phyloP scores from a whole-genome alignment of 306 rosid species.

The barrel medic (Medicago truncatula) region MtrunA17r5.0-ANR NC_053046.1:9011001-9011500 shows the following conservation, averaged over 20 bases:
- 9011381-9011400: constrained; percentile 77
- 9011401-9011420: constrained; percentile 80
- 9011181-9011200: not conserved
- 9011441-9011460: constrained; percentile 64
- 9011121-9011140: no score
- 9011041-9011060: no score
- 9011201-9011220: not conserved
- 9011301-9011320: no score
- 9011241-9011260: not conserved
- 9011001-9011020: no score
- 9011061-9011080: no score
- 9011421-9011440: constrained; percentile 83
- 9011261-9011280: not conserved
- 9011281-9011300: not conserved
- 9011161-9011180: no score
- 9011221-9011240: not conserved
- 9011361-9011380: constrained; percentile 77
- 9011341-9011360: constrained; percentile 62
- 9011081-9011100: no score
- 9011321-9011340: constrained; percentile 37
- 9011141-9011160: no score
- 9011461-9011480: constrained; percentile 79
- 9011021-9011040: no score
- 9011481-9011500: constrained; percentile 84
- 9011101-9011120: no score